phyloP scores from a whole-genome alignment of 768 basidiomycete species.

The Podaxis carcinomalis region DNA sequence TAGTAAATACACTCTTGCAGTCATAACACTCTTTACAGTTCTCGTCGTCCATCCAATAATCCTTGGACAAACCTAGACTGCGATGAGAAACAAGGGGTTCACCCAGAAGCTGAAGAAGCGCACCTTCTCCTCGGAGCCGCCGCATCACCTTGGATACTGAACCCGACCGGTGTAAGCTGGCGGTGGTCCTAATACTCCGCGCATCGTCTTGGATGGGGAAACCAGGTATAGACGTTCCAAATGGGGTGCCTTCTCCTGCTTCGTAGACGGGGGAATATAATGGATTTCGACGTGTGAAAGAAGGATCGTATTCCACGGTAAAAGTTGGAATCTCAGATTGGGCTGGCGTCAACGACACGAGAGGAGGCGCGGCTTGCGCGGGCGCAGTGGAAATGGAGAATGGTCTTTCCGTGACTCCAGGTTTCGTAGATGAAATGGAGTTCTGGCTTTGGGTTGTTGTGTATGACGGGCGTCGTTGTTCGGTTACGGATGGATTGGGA shows the following conservation, averaged over 20 bases:
- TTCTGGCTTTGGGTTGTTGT: conserved; percentile 39
- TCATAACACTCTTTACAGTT: conserved; percentile 95
- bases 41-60: conserved; percentile 99
- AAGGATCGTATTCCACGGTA: conserved; percentile 57
- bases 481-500: conserved; percentile 28
- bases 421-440: conserved; percentile 44
- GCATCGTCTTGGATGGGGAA: conserved; percentile 92
- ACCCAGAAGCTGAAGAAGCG: conserved; percentile 4
- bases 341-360: conserved; percentile 82
- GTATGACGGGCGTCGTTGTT: conserved; percentile 60
- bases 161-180: conserved; percentile 66
- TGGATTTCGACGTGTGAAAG: conserved; percentile 47
- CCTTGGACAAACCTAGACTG: conserved; percentile 70
- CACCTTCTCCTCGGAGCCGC: conserved; percentile 86
- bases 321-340: conserved; percentile 76
- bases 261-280: conserved; percentile 54
- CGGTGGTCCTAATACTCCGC: conserved; percentile 74
- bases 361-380: conserved; percentile 68
- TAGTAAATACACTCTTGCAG: conserved; percentile 90
- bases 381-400: conserved; percentile 50
- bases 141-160: conserved; percentile 92
- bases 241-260: conserved; percentile 46
- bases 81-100: conserved; percentile 5
- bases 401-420: conserved; percentile 50
- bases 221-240: conserved; percentile 81